Evolutionary conservation across 2,329 filamentous ascomycete genomes (phyloP).

Genomic region (Nemania serpens): DNA sequence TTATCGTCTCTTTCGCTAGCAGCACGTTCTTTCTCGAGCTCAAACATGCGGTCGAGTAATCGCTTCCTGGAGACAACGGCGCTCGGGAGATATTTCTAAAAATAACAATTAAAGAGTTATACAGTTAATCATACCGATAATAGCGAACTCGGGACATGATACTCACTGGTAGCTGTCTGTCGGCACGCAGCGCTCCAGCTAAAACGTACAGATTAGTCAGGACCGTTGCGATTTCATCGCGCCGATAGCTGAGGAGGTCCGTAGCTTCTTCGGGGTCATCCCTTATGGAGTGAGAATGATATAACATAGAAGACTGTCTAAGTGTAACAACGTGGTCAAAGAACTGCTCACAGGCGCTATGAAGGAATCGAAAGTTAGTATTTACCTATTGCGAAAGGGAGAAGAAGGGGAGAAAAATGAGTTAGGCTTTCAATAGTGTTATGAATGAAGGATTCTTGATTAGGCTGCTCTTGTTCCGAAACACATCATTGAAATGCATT

Average conservation of each 20-base stretch:
- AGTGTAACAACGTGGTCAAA: constrained; percentile 63
- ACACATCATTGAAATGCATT: background rate
- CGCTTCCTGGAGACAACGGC: constrained; percentile 58
- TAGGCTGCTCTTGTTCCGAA: background rate
- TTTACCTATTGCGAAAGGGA: background rate
- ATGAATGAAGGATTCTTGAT: too few relatives aligned
- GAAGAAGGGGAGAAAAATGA: too few relatives aligned
- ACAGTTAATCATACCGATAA: constrained; percentile 4
- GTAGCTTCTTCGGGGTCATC: constrained; percentile 55
- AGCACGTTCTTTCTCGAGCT: constrained; percentile 49
- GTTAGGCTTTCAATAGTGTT: too few relatives aligned
- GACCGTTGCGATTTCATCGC: constrained; percentile 62
- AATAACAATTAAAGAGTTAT: too few relatives aligned
- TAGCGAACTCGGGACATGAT: too few relatives aligned
- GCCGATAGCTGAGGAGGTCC: constrained; percentile 54
- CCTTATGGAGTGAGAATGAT: constrained; percentile 57
- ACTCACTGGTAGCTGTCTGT: constrained; percentile 54
- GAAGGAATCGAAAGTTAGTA: background rate
- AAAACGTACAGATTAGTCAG: constrained; percentile 63
- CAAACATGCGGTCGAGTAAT: constrained; percentile 55
- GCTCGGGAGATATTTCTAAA: constrained; percentile 58
- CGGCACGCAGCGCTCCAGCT: constrained; percentile 57
- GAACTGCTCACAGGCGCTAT: constrained; percentile 54
- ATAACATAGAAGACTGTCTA: constrained; percentile 62
- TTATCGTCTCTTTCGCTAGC: constrained; percentile 33